Conservation (phyloP, 148 eudicot species). For the Rhododendron kiyosumense region DNA sequence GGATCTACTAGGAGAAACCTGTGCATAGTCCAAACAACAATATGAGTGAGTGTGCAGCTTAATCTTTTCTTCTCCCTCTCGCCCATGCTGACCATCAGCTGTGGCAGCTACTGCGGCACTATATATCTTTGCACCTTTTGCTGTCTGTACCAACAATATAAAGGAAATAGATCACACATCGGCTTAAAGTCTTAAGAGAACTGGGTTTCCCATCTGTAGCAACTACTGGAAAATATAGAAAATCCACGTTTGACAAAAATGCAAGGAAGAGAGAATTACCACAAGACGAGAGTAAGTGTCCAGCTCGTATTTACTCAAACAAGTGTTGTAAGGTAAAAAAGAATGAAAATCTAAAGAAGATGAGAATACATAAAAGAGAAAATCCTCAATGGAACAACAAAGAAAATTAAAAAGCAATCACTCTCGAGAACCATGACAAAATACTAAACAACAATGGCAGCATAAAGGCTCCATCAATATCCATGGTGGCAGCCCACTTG, state of each 20-base stretch:
- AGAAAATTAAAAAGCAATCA: background rate
- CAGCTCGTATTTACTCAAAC: background rate
- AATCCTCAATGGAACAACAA: background rate
- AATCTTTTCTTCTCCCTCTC: slow-evolving; percentile 87
- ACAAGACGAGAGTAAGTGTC: background rate
- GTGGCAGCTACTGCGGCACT: slow-evolving; percentile 95
- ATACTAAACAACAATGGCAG: background rate
- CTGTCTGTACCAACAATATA: slow-evolving; percentile 45
- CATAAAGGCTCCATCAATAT: background rate
- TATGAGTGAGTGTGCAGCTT: slow-evolving; percentile 96
- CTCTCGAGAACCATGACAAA: background rate
- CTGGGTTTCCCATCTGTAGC: background rate
- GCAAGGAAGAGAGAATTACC: background rate
- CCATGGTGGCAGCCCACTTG: background rate
- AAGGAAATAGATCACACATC: background rate
- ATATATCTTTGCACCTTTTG: slow-evolving; percentile 83
- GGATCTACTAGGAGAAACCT: slow-evolving; percentile 43
- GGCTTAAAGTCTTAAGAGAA: background rate
- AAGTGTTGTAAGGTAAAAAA: background rate
- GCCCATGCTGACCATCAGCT: slow-evolving; percentile 48
- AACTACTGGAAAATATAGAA: background rate
- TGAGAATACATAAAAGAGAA: background rate
- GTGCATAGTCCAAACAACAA: slow-evolving; percentile 96
- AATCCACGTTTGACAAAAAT: background rate
- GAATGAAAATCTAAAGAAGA: background rate